Conservation (phyloP, 2,329 filamentous ascomycete genomes). For the Nemania diffusa region DNA sequence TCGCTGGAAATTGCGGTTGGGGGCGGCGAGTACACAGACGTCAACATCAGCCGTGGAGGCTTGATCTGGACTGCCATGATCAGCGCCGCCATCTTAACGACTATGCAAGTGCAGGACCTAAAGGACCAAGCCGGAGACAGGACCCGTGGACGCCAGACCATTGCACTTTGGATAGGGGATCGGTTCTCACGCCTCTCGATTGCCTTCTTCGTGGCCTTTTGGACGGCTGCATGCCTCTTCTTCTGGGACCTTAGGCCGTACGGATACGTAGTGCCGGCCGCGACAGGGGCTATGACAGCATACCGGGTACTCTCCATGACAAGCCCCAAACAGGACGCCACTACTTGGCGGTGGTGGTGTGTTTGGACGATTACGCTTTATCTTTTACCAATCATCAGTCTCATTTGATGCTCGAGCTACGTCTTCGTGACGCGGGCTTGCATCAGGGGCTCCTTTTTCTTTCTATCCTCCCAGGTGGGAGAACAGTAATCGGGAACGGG, state of each 20-base stretch:
- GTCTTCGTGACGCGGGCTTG: not conserved
- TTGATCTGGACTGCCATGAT: constrained; percentile 40
- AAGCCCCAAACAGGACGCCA: constrained; percentile 33
- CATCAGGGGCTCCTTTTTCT: constrained; percentile 5
- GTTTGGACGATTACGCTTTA: constrained; percentile 39
- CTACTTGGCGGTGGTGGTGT: constrained; percentile 38
- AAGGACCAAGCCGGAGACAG: constrained; percentile 44
- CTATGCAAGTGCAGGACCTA: constrained; percentile 45
- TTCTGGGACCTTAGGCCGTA: constrained; percentile 36
- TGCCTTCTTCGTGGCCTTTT: constrained; percentile 37
- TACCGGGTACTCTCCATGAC: constrained; percentile 31
- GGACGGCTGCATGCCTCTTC: constrained; percentile 33
- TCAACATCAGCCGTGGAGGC: constrained; percentile 35
- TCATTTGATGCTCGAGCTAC: constrained; percentile 24
- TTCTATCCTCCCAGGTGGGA: not conserved
- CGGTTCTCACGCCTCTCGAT: constrained; percentile 35
- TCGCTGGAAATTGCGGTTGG: constrained; percentile 41
- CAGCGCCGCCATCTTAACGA: constrained; percentile 43
- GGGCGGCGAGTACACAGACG: constrained; percentile 30
- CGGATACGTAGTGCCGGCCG: constrained; percentile 25
- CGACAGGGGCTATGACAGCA: constrained; percentile 28
- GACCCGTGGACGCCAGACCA: constrained; percentile 40
- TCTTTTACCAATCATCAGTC: constrained; percentile 33
- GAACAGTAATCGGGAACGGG: constrained; percentile 1
- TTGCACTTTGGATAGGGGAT: constrained; percentile 42